phyloP scores from a whole-genome alignment of 2,329 filamentous ascomycete genomes.

The Talaromyces sp. region DNA sequence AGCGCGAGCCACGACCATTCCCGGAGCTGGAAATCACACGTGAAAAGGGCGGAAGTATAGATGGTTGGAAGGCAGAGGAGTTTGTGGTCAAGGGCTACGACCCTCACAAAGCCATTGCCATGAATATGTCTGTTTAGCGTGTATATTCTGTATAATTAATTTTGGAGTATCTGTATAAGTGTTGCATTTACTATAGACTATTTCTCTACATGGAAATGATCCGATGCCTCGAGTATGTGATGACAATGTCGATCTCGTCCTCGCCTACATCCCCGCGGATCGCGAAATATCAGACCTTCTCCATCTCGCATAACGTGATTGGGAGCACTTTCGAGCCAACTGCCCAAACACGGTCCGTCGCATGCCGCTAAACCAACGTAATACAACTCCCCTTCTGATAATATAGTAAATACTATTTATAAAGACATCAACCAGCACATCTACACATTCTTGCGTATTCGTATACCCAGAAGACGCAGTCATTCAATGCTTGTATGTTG shows the following conservation, averaged over 20 bases:
- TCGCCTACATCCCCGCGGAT: background rate
- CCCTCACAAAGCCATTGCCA: conserved; percentile 85
- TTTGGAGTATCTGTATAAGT: background rate
- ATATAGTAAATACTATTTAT: background rate
- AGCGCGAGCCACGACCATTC: conserved; percentile 75
- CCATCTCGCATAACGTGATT: background rate
- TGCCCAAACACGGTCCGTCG: no score
- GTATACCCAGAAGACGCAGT: background rate
- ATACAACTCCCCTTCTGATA: background rate
- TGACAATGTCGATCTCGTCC: background rate
- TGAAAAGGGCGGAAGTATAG: conserved; percentile 70
- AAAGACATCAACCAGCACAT: background rate
- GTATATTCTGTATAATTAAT: background rate
- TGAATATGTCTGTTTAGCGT: conserved; percentile 92
- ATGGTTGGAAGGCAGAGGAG: conserved; percentile 86
- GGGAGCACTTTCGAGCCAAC: background rate
- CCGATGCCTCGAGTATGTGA: background rate
- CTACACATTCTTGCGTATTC: background rate
- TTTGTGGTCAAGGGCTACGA: conserved; percentile 85
- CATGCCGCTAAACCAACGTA: background rate
- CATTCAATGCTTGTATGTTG: background rate
- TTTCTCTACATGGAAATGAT: background rate
- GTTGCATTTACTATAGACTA: background rate
- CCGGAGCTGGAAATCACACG: conserved; percentile 71
- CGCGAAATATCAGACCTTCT: background rate